Percentiles rank a stretch among this genome's conserved stretches.
These are phyloP conservation scores for Knoxia roxburghii DNA, from an alignment of 257 asterid genomes.

Conservation along the genomic window DNA sequence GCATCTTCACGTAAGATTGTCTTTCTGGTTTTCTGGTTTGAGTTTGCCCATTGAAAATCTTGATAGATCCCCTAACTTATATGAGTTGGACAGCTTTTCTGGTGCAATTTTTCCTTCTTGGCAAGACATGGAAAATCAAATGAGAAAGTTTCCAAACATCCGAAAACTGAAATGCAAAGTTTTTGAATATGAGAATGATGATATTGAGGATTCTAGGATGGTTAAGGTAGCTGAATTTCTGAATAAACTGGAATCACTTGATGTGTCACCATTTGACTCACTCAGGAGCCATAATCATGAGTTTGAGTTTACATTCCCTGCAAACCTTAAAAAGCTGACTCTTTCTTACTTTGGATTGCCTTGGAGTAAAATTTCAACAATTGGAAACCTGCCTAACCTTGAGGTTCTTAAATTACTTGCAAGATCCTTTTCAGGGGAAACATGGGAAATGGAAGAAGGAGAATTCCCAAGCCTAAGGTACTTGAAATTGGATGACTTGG, in stretches of 20 bases:
- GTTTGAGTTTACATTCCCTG: background rate
- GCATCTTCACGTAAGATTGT: background rate
- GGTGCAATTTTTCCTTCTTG: background rate
- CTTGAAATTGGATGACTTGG: background rate
- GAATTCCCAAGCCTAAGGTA: background rate
- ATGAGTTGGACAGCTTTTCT: background rate
- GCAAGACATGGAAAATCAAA: background rate
- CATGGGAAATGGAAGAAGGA: conserved; percentile 2
- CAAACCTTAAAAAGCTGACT: background rate
- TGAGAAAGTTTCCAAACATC: background rate
- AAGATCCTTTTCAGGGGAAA: background rate
- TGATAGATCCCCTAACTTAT: background rate
- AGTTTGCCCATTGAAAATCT: background rate
- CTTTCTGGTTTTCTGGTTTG: background rate
- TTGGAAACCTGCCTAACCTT: background rate
- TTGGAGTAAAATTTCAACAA: background rate
- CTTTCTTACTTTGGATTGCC: background rate
- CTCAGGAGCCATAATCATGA: no score
- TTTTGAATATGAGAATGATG: background rate
- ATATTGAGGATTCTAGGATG: background rate
- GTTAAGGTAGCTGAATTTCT: background rate
- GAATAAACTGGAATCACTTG: background rate
- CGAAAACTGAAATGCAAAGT: background rate
- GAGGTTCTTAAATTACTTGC: background rate
- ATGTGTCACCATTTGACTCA: background rate